Conservation (phyloP, 2,329 filamentous ascomycete genomes). For the Bisporella sp. region DNA sequence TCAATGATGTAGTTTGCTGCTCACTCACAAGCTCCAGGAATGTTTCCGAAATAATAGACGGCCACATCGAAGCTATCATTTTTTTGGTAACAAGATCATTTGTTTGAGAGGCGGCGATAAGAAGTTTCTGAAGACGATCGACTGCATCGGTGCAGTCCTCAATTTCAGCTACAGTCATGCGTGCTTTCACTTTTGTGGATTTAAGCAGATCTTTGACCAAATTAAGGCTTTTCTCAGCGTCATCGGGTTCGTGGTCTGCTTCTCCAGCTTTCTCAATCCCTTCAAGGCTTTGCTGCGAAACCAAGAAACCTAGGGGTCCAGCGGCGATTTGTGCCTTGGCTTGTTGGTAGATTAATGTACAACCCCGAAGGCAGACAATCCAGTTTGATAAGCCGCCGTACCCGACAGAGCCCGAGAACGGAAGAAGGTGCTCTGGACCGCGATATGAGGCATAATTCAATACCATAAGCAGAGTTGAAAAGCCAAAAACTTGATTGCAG, state of each 20-base stretch:
- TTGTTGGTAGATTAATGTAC: not conserved
- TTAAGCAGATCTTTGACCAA: not conserved
- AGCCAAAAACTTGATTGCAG: slow-evolving; percentile 9
- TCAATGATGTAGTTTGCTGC: slow-evolving; percentile 23
- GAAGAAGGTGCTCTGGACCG: not conserved
- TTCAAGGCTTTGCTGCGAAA: not conserved
- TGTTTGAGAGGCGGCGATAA: slow-evolving; percentile 1
- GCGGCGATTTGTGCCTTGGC: not conserved
- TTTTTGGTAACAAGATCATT: not conserved
- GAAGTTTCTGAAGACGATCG: slow-evolving; percentile 2
- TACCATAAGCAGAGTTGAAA: slow-evolving; percentile 7
- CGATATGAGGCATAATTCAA: slow-evolving; percentile 4
- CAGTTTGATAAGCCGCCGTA: slow-evolving; percentile 5
- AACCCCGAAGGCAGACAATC: slow-evolving; percentile 8
- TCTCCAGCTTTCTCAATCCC: not conserved
- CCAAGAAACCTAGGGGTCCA: slow-evolving; percentile 7
- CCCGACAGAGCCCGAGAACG: not conserved
- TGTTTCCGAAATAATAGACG: slow-evolving; percentile 2
- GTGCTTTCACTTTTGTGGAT: not conserved
- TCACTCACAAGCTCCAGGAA: slow-evolving; percentile 6
- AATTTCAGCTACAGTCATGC: slow-evolving; percentile 4
- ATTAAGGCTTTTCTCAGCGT: slow-evolving; percentile 6
- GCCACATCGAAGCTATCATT: slow-evolving; percentile 3
- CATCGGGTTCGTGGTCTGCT: not conserved
- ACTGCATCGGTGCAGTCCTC: slow-evolving; percentile 7